Evolutionary conservation across 345 rosid genomes (phyloP), one percentile per base, ranked within the genome.

Genomic region (Lepidium didymum): DNA sequence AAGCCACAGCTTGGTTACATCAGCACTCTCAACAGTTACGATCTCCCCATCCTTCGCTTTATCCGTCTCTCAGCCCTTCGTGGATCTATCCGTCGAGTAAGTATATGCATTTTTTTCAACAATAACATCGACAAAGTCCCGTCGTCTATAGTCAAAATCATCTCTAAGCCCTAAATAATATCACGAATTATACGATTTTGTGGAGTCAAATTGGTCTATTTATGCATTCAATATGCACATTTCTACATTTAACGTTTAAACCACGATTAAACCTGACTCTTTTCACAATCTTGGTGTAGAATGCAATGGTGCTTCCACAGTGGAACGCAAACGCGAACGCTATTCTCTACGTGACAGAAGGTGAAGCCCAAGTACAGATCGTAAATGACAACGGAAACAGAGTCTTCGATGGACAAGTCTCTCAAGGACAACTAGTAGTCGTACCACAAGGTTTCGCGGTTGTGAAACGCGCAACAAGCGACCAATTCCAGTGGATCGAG

Each of bases 361-460:
- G 96, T 0, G 69, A 77, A 4, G 87, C 87, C 7, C 60, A 77
- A 45, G 29, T 85, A 11, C 97, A 92, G 58, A 75, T 90, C 1
- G 89, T 81, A 36, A 77, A 85, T 75, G 77, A 86, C 66, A 76
- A 76, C 9, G 98, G 98, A 0, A 42, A 81, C 3, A 15, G 73
- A 5, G 89, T 93, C 49, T 90, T 84, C 69, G 85, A 88, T 31
- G 89, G 82, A 5, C 68, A 69, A 27, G 5, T 90, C 5, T 59
- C 73, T 0, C 59, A 83, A 62, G 94, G 96, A 21, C 89, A 87
- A 57, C 62, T 90, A 13, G 21, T 92, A 56, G 62, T 72, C 5
- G 75, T 88, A 54, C 97, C 92, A 0, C 91, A 86, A 66, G 85
- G 86, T 77, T 87, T 73, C 57, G 81, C 83, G 0, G 83, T 81